Conservation (phyloP, 305 asterid species). For the Ajuga reptans region DNA sequence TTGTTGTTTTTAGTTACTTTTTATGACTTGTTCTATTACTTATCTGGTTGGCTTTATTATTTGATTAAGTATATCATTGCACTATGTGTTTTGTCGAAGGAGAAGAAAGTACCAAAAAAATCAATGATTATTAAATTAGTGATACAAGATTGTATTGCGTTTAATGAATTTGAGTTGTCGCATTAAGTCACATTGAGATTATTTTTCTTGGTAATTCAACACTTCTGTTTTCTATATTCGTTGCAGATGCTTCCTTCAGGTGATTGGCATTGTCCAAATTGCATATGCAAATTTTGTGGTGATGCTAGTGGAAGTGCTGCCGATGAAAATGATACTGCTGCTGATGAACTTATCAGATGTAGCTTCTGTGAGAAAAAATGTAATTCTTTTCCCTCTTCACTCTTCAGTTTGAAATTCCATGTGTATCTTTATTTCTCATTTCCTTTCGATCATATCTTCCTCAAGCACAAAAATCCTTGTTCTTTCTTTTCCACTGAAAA, state of each 20-base stretch:
- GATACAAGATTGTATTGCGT: not conserved
- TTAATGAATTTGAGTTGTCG: not conserved
- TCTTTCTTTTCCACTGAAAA: conserved; percentile 4
- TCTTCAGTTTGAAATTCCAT: conserved; percentile 9
- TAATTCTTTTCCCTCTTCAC: conserved; percentile 24
- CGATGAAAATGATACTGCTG: conserved; percentile 30
- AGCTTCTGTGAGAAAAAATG: conserved; percentile 76
- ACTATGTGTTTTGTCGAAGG: not conserved
- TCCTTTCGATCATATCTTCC: not conserved
- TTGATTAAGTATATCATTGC: not conserved
- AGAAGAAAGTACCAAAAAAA: not conserved
- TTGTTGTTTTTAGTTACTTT: not conserved
- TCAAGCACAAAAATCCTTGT: not conserved
- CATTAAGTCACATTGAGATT: conserved; percentile 10
- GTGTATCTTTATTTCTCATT: not conserved
- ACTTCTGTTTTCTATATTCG: conserved; percentile 11
- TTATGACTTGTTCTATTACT: not conserved
- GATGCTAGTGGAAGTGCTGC: conserved; percentile 33
- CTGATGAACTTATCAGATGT: conserved; percentile 47
- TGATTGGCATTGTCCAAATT: conserved; percentile 93
- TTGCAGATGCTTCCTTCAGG: conserved; percentile 77
- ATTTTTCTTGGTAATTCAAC: conserved; percentile 13
- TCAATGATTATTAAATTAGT: not conserved
- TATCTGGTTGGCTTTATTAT: not conserved
- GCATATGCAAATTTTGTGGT: conserved; percentile 77